Evolutionary conservation across 179 eudicot species (phyloP), one percentile per base, ranked within the genome.

Genomic region (Beta lomatogona): DNA sequence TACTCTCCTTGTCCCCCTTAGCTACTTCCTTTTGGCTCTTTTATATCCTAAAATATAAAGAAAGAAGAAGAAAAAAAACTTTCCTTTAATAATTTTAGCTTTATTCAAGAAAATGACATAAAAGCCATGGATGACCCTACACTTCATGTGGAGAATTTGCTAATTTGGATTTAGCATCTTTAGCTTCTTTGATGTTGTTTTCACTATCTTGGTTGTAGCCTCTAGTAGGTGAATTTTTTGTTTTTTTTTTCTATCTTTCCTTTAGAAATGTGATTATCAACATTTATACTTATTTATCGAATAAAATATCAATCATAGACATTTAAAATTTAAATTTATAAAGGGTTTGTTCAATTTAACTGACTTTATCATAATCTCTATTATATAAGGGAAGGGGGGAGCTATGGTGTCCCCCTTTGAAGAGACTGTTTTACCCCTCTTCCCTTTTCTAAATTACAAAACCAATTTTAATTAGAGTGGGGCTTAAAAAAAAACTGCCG

Each of bases 81-180:
- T 70, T 53, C 4, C 12, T 54, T 28, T 75, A 52, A 11, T 25
- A 8, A 41, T 9, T 60, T 76, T 83, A 55, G 61, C 11, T 16
- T 18, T 63, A 54, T 52, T 79, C 77, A 80, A 79, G 60, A 71
- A 60, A 77, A 77, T 76, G 69, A 54, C 78, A 55, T 64, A 31
- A 76, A 83, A 70, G 67, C 25, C 41, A 41, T 52, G 52, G 68
- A 70, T 12, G 80, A 36, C 86, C 80, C 57, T 70, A 84, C 83
- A 71, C 15, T 76, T 84, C 69, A 84, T 80, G 77, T 80, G 61
- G 55, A 67, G 36, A 18, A 48, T 48, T 81, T 59, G 57, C 15
- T 75, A 65, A 63, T 52, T 80, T 18, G 60, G 18, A 72, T 72
- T 61, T 52, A 19, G 41, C 15, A 16, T 22, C 71, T 45, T 31